Percentiles rank a stretch among this genome's conserved stretches.
Conservation (phyloP, 495 filamentous ascomycete genomes). For the Zalerion maritima region DNA sequence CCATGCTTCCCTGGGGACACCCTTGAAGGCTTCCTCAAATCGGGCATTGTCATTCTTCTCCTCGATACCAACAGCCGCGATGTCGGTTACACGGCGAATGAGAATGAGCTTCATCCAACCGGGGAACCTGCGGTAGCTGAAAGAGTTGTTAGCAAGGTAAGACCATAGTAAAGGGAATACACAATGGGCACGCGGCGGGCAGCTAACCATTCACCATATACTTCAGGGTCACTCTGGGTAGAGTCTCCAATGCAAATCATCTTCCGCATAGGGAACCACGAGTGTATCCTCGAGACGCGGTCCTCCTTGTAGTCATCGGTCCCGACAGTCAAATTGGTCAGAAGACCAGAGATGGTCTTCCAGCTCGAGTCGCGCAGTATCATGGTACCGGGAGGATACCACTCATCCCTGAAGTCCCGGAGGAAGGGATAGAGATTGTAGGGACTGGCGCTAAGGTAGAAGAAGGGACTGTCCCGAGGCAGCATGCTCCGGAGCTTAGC, state of each 20-base stretch:
- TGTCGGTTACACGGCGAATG: constrained; percentile 70
- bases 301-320: constrained; percentile 81
- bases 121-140: constrained; percentile 34
- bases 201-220: constrained; percentile 61
- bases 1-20: constrained; percentile 57
- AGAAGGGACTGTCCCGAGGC: constrained; percentile 55
- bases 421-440: constrained; percentile 92
- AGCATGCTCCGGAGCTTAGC: constrained; percentile 37
- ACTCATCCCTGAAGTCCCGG: constrained; percentile 46
- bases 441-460: constrained; percentile 87
- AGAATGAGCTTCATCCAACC: constrained; percentile 68
- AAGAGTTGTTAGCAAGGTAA: constrained; percentile 1
- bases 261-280: constrained; percentile 60
- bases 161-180: background rate
- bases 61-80: constrained; percentile 49
- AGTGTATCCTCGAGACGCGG: constrained; percentile 59
- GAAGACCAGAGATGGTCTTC: constrained; percentile 70
- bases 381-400: constrained; percentile 66
- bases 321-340: constrained; percentile 63
- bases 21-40: constrained; percentile 74
- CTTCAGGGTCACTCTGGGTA: constrained; percentile 83
- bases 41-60: constrained; percentile 57
- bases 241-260: constrained; percentile 80
- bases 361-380: constrained; percentile 77
- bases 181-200: background rate